A percentile compares a stretch with the other conserved stretches of the same genome.
phyloP scores from a whole-genome alignment of 495 filamentous ascomycete genomes.

The Tricharina praecox region DNA sequence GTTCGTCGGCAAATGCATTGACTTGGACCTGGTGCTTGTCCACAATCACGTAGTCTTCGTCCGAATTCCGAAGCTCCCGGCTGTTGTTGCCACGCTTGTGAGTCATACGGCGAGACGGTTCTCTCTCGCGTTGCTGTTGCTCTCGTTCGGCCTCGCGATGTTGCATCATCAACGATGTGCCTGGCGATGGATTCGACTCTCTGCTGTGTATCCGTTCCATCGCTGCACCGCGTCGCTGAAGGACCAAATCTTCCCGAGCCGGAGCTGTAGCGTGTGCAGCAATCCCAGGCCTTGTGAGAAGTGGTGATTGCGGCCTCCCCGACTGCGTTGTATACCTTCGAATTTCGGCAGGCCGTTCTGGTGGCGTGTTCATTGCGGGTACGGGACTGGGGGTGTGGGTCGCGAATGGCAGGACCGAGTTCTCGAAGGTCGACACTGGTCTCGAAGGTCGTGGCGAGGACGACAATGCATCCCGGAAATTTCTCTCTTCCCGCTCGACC shows the following conservation, averaged over 20 bases:
- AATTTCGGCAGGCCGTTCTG: conserved; percentile 10
- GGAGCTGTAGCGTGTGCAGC: conserved; percentile 42
- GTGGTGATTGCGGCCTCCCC: conserved; percentile 9
- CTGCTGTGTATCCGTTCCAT: conserved; percentile 32
- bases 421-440: background rate
- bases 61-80: conserved; percentile 14
- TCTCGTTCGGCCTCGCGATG: conserved; percentile 20
- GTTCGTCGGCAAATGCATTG: conserved; percentile 89
- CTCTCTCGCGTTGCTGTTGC: conserved; percentile 11
- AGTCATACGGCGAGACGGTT: background rate
- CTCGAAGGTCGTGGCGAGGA: background rate
- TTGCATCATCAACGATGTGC: conserved; percentile 33
- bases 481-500: background rate
- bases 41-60: conserved; percentile 79
- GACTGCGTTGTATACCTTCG: conserved; percentile 16
- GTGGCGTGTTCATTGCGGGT: background rate
- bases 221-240: conserved; percentile 25
- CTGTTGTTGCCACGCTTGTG: background rate
- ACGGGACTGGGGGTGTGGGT: background rate
- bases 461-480: background rate
- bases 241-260: conserved; percentile 37
- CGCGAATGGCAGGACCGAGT: conserved; percentile 5
- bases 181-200: conserved; percentile 29
- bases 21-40: conserved; percentile 91
- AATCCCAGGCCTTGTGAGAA: conserved; percentile 19